phyloP scores from a whole-genome alignment of 305 asterid species.

The Rubia tinctorum region DNA sequence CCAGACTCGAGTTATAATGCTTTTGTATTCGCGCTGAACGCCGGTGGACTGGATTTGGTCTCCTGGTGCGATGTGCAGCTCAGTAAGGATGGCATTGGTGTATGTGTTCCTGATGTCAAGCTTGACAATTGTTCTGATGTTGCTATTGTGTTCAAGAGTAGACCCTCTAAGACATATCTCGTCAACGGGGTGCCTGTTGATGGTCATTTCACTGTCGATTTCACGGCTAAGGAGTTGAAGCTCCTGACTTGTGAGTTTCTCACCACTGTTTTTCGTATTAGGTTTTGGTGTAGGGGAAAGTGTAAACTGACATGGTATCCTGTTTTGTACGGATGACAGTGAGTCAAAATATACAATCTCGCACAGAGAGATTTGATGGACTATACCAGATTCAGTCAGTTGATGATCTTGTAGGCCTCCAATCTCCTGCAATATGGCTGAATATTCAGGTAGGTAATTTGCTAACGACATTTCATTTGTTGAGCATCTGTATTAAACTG shows the following conservation, averaged over 20 bases:
- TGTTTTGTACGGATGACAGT: constrained; percentile 38
- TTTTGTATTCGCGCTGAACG: constrained; percentile 19
- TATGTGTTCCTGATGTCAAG: constrained; percentile 51
- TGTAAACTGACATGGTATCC: not conserved
- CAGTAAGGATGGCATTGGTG: constrained; percentile 52
- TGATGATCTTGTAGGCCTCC: constrained; percentile 32
- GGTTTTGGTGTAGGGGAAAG: not conserved
- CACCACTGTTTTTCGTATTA: not conserved
- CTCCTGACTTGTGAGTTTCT: constrained; percentile 51
- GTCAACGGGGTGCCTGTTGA: constrained; percentile 37
- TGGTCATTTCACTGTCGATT: constrained; percentile 62
- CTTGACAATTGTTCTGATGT: constrained; percentile 46
- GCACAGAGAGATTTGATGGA: constrained; percentile 51
- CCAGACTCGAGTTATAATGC: constrained; percentile 52
- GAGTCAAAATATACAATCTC: constrained; percentile 51
- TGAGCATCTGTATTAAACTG: constrained; percentile 9
- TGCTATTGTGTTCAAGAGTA: fast-evolving
- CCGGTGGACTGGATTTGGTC: constrained; percentile 21
- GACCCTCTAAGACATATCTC: constrained; percentile 23
- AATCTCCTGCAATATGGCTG: constrained; percentile 64
- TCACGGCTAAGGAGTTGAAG: constrained; percentile 42
- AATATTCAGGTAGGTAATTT: constrained; percentile 54
- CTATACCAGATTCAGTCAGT: constrained; percentile 38
- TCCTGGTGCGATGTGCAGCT: constrained; percentile 68
- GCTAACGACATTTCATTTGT: not conserved